Evolutionary conservation across 257 asterid species (phyloP).

Genomic region (Nicotiana sylvestris): DNA sequence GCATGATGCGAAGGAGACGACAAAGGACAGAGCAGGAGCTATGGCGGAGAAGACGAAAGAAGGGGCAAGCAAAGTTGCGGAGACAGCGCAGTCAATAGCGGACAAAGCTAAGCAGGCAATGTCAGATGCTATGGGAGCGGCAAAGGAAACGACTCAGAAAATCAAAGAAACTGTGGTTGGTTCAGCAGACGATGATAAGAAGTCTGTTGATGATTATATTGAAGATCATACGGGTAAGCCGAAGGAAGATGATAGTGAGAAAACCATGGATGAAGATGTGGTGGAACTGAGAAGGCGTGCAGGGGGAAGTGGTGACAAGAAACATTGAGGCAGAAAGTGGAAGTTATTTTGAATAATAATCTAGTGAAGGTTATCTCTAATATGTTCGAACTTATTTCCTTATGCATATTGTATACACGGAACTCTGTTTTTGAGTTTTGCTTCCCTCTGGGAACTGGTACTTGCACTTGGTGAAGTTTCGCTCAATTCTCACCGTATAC

Average conservation of each 20-base stretch:
- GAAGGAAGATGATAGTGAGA: conserved; percentile 20
- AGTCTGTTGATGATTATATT: conserved; percentile 31
- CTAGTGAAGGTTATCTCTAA: neutral
- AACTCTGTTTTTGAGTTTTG: neutral
- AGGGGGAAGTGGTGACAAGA: conserved; percentile 10
- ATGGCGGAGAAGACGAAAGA: conserved; percentile 37
- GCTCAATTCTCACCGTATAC: too few species aligned
- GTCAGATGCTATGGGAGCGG: conserved; percentile 25
- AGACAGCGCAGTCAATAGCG: conserved; percentile 24
- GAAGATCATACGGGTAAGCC: conserved; percentile 47
- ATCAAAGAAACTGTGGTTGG: conserved; percentile 68
- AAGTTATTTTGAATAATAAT: neutral
- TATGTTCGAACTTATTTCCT: neutral
- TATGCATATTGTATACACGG: neutral
- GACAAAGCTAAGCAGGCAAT: conserved; percentile 42
- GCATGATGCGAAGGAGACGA: conserved; percentile 28
- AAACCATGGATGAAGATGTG: conserved; percentile 47
- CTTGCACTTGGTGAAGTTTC: too few species aligned
- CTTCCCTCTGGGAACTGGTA: neutral
- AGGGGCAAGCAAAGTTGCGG: conserved; percentile 25
- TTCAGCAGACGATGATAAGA: conserved; percentile 28
- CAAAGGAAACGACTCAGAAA: conserved; percentile 40
- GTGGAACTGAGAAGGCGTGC: conserved; percentile 30
- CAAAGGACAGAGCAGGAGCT: conserved; percentile 22
- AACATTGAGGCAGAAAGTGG: neutral